A percentile compares a stretch with the other conserved stretches of the same genome.
Conservation (phyloP, 345 rosid genomes). For the Viola odorata region DNA sequence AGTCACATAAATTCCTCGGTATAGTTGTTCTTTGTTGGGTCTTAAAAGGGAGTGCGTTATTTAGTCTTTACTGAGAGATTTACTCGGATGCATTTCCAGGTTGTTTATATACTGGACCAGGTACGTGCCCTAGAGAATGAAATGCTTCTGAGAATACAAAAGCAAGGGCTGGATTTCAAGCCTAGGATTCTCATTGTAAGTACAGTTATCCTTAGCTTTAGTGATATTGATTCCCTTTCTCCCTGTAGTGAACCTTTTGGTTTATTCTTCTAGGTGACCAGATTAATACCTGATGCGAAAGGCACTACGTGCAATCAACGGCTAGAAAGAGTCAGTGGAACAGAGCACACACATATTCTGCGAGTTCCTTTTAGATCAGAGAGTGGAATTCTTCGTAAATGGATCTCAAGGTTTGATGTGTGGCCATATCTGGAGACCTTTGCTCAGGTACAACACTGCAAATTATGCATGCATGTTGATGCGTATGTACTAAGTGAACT, state of each 20-base stretch:
- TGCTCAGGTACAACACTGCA: conserved; percentile 54
- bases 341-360: conserved; percentile 72
- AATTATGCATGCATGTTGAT: neutral
- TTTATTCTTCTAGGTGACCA: conserved; percentile 56
- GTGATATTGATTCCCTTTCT: neutral
- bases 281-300: conserved; percentile 88
- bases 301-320: conserved; percentile 93
- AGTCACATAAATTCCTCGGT: no score
- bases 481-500: no score
- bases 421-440: conserved; percentile 95
- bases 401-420: conserved; percentile 97
- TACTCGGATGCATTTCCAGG: conserved; percentile 29
- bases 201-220: conserved; percentile 6
- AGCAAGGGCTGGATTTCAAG: conserved; percentile 76
- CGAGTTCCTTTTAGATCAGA: conserved; percentile 94
- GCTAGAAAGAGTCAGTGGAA: conserved; percentile 89
- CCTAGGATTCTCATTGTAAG: conserved; percentile 89
- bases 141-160: conserved; percentile 81
- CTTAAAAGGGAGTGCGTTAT: no score
- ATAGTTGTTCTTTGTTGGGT: no score
- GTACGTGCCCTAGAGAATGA: conserved; percentile 91
- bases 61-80: no score
- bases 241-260: conserved; percentile 7
- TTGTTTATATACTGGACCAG: conserved; percentile 97
- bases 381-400: conserved; percentile 75